phyloP scores from a whole-genome alignment of 106 monocot species.

The Acorus gramineus region DNA sequence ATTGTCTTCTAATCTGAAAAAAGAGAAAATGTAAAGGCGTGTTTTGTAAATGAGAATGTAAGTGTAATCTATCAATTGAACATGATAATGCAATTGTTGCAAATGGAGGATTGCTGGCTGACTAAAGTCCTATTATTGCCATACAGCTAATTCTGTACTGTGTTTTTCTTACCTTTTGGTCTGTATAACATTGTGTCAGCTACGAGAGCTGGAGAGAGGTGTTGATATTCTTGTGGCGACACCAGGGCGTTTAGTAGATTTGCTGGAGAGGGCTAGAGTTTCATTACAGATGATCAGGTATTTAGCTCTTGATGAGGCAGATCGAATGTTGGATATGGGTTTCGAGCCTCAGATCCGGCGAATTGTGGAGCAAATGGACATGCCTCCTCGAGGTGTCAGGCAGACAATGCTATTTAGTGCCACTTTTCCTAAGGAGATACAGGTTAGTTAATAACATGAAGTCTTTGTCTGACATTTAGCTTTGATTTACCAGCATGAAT shows the following conservation, averaged over 20 bases:
- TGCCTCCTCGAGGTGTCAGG: conserved; percentile 40
- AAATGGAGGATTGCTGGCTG: too few species aligned
- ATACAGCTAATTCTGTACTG: too few species aligned
- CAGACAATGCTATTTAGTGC: conserved; percentile 64
- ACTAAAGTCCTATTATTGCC: too few species aligned
- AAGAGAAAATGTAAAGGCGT: too few species aligned
- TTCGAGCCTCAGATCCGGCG: conserved; percentile 54
- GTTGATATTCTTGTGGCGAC: conserved; percentile 60
- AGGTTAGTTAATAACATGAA: conserved; percentile 15
- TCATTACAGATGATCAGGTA: conserved; percentile 43
- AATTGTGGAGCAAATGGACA: conserved; percentile 56
- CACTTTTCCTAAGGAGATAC: conserved; percentile 51
- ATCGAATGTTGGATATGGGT: conserved; percentile 63
- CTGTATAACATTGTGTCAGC: conserved; percentile 11
- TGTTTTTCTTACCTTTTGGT: neutral
- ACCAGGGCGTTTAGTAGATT: conserved; percentile 45
- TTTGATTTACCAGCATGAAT: too few species aligned
- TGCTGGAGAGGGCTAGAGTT: conserved; percentile 44
- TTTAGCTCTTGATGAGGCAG: conserved; percentile 49
- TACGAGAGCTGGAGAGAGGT: conserved; percentile 43
- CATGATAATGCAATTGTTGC: too few species aligned
- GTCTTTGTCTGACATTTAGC: too few species aligned
- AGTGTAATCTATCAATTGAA: too few species aligned
- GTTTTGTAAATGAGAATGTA: too few species aligned
- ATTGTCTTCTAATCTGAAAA: too few species aligned